A percentile compares a stretch with the other conserved stretches of the same genome.
These are phyloP conservation scores for Melastoma candidum DNA, from an alignment of 441 rosid genomes.

Conservation along the genomic window DNA sequence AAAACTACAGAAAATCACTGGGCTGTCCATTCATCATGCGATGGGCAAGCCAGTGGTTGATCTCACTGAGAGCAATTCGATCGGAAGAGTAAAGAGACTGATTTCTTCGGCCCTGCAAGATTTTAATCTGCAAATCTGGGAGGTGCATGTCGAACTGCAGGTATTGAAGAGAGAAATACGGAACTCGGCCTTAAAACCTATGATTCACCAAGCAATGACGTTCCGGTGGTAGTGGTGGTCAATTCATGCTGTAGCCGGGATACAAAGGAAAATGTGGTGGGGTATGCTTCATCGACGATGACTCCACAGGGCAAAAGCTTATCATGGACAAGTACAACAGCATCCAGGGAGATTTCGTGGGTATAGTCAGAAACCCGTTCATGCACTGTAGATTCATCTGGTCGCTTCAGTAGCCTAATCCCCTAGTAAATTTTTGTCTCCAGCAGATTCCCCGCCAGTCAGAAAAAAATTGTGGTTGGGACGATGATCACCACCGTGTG, in stretches of 20 bases:
- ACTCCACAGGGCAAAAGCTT: constrained; percentile 52
- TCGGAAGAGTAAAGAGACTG: constrained; percentile 28
- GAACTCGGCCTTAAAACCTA: constrained; percentile 58
- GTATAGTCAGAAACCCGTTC: constrained; percentile 55
- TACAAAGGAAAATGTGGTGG: constrained; percentile 39
- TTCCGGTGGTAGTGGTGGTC: constrained; percentile 47
- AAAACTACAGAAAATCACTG: constrained; percentile 68
- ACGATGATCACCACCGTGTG: too few relatives aligned
- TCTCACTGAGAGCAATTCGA: constrained; percentile 42
- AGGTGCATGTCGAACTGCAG: constrained; percentile 24
- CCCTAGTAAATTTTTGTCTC: too few relatives aligned
- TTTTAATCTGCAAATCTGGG: constrained; percentile 10
- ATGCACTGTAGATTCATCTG: constrained; percentile 6
- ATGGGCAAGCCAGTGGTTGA: constrained; percentile 49
- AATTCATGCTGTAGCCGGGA: constrained; percentile 78
- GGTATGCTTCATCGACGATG: constrained; percentile 79
- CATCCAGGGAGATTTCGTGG: constrained; percentile 62
- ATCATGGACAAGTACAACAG: constrained; percentile 46
- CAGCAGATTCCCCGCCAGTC: too few relatives aligned
- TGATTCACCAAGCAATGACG: constrained; percentile 33
- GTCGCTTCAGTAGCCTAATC: too few relatives aligned
- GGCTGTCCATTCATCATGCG: constrained; percentile 59
- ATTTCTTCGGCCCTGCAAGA: constrained; percentile 52
- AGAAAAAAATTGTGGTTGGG: too few relatives aligned
- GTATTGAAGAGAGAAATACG: constrained; percentile 55